Conservation (phyloP, 2,329 filamentous ascomycete genomes). For the Chaetomium globosum region DNA sequence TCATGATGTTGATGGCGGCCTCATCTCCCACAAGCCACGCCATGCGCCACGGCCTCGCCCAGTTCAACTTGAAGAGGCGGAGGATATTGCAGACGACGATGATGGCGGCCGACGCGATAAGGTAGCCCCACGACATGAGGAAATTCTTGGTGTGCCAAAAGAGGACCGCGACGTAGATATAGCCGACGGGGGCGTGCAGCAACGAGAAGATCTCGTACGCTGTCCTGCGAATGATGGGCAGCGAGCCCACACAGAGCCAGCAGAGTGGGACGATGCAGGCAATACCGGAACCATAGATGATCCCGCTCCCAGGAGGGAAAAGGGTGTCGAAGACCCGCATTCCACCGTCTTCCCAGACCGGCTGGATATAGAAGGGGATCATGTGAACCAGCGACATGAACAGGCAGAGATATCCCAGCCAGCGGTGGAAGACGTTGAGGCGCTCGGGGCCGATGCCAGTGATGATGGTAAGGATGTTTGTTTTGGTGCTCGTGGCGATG, state of each 20-base stretch:
- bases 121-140: conserved; percentile 84
- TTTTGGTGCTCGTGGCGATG: conserved; percentile 84
- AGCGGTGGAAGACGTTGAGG: conserved; percentile 89
- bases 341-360: conserved; percentile 79
- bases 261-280: conserved; percentile 78
- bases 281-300: conserved; percentile 83
- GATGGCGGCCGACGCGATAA: conserved; percentile 78
- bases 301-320: conserved; percentile 64
- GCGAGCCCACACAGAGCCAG: conserved; percentile 82
- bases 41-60: conserved; percentile 76
- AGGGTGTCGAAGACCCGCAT: conserved; percentile 70
- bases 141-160: conserved; percentile 98
- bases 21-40: conserved; percentile 89
- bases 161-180: conserved; percentile 78
- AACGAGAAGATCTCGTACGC: conserved; percentile 86
- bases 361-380: conserved; percentile 86
- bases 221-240: conserved; percentile 73
- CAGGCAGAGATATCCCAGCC: conserved; percentile 84
- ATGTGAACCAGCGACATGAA: conserved; percentile 82
- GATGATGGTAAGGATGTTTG: conserved; percentile 78
- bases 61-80: conserved; percentile 85
- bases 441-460: conserved; percentile 92
- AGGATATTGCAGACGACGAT: conserved; percentile 74
- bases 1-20: conserved; percentile 83
- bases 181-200: conserved; percentile 78